These are phyloP conservation scores for Triticum monococcum DNA, from an alignment of 176 grass and related monocot species.

Conservation along the genomic window DNA sequence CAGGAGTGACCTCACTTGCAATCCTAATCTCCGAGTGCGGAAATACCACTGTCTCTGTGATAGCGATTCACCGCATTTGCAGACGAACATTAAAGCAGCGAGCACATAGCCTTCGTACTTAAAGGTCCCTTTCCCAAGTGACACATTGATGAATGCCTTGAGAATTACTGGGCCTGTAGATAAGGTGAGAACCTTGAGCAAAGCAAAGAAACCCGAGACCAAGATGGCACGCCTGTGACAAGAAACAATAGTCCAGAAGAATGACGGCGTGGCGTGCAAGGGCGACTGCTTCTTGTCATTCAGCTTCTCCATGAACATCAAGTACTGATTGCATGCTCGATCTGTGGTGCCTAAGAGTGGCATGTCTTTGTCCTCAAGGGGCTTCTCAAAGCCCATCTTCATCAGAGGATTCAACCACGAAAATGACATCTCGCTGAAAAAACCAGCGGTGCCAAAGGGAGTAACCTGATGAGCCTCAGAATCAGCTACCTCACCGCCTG, in stretches of 20 bases:
- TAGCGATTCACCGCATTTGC: constrained; percentile 77
- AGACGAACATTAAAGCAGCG: constrained; percentile 53
- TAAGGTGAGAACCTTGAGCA: constrained; percentile 75
- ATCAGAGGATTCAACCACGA: constrained; percentile 90
- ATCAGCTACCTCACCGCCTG: constrained; percentile 19
- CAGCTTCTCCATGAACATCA: constrained; percentile 61
- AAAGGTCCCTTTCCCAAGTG: constrained; percentile 60
- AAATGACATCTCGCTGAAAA: constrained; percentile 75
- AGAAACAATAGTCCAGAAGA: constrained; percentile 74
- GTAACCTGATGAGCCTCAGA: constrained; percentile 28
- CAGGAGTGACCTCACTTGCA: constrained; percentile 75
- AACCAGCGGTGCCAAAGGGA: constrained; percentile 59
- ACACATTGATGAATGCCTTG: constrained; percentile 76
- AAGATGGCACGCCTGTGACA: constrained; percentile 68
- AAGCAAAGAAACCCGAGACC: constrained; percentile 70
- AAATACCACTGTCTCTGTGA: constrained; percentile 95
- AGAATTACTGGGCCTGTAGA: constrained; percentile 73
- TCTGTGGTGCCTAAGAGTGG: constrained; percentile 58
- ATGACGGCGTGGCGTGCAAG: constrained; percentile 27
- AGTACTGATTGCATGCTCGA: constrained; percentile 50
- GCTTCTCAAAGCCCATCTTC: constrained; percentile 73
- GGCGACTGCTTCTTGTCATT: constrained; percentile 29
- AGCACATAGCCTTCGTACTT: constrained; percentile 65
- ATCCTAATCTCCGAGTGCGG: constrained; percentile 69
- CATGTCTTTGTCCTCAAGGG: constrained; percentile 88